phyloP scores from a whole-genome alignment of 2,329 filamentous ascomycete species.

The Diaporthe citri region DNA sequence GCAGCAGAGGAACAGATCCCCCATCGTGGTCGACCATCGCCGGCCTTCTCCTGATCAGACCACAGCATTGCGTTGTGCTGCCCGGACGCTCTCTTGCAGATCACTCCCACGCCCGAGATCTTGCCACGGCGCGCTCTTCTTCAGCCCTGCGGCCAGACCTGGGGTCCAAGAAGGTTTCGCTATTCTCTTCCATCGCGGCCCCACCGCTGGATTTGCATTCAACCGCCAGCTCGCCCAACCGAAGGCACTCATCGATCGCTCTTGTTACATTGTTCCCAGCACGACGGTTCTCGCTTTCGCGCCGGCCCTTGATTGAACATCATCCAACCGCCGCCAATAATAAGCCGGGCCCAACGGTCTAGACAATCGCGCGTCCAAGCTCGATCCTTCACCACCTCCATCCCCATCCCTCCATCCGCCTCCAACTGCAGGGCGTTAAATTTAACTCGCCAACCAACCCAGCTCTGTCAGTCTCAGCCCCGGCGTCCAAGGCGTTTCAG shows the following conservation, averaged over 20 bases:
- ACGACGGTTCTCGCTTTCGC: conserved; percentile 33
- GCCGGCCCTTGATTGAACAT: conserved; percentile 25
- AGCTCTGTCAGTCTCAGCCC: conserved; percentile 29
- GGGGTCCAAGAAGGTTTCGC: conserved; percentile 10
- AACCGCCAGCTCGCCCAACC: not conserved
- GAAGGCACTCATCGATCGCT: not conserved
- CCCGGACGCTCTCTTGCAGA: conserved; percentile 26
- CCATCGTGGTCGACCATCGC: conserved; percentile 2
- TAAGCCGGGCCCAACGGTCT: conserved; percentile 13
- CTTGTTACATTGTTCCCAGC: conserved; percentile 17
- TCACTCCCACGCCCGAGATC: conserved; percentile 28
- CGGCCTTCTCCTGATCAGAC: not conserved
- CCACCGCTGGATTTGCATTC: not conserved
- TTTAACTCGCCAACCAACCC: conserved; percentile 31
- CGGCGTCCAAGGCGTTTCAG: conserved; percentile 24
- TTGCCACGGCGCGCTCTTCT: conserved; percentile 12
- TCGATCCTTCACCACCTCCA: conserved; percentile 17
- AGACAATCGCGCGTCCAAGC: conserved; percentile 21
- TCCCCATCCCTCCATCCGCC: conserved; percentile 27
- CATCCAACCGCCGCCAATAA: conserved; percentile 27
- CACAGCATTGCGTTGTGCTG: conserved; percentile 15
- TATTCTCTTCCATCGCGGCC: conserved; percentile 10
- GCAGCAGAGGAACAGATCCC: not conserved
- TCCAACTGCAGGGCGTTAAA: conserved; percentile 25
- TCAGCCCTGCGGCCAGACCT: conserved; percentile 28